Conservation (phyloP, 352 stramenopile species). For the Phytopythium montanum region DNA sequence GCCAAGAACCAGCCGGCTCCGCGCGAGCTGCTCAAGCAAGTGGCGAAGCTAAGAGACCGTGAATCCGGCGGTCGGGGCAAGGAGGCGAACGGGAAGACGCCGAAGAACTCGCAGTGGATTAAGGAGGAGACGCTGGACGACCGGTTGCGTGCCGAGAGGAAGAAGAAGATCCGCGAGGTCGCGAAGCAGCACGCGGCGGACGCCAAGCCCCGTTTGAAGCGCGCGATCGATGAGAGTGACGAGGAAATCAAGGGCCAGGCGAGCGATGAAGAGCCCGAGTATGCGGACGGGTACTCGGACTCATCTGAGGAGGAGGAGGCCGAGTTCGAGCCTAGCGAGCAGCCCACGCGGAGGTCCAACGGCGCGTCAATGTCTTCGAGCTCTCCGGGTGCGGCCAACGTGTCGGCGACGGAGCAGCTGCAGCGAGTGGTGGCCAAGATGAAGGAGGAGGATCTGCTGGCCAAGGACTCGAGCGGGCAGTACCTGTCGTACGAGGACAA, state of each 20-base stretch:
- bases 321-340: conserved; percentile 26
- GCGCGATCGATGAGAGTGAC: conserved; percentile 24
- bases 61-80: conserved; percentile 8
- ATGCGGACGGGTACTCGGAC: conserved; percentile 26
- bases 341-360: conserved; percentile 12
- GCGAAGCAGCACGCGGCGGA: background rate
- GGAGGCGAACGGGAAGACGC: conserved; percentile 15
- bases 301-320: conserved; percentile 32
- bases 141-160: conserved; percentile 20
- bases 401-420: conserved; percentile 21
- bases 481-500: conserved; percentile 29
- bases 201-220: conserved; percentile 16
- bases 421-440: conserved; percentile 26
- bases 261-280: conserved; percentile 27
- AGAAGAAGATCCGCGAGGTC: conserved; percentile 13
- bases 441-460: conserved; percentile 21
- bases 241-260: conserved; percentile 14
- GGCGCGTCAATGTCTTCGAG: background rate
- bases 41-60: conserved; percentile 12
- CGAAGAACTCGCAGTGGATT: background rate
- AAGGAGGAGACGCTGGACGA: conserved; percentile 44
- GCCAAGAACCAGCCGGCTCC: conserved; percentile 35
- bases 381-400: background rate
- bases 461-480: conserved; percentile 10
- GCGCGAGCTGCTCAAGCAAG: conserved; percentile 22